These are phyloP conservation scores for Backusella australiensis DNA, from an alignment of 192 early-diverging fungal genomes.

Conservation along the genomic window DNA sequence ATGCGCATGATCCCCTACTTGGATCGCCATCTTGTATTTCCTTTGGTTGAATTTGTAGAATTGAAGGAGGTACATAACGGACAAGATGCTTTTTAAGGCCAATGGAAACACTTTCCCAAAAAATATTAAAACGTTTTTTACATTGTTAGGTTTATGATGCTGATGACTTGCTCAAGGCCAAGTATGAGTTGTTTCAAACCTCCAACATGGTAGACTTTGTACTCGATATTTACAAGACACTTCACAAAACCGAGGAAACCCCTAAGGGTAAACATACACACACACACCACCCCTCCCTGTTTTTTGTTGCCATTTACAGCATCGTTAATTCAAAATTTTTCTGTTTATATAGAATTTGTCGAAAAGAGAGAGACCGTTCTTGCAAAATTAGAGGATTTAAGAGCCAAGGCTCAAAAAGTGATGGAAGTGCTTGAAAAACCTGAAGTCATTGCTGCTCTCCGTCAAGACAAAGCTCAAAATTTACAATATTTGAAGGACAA, in stretches of 20 bases:
- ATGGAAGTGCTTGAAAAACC: slow-evolving; percentile 91
- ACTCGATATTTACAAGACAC: slow-evolving; percentile 77
- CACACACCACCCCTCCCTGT: not conserved
- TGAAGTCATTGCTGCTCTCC: slow-evolving; percentile 82
- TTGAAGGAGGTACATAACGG: slow-evolving; percentile 61
- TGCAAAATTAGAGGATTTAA: slow-evolving; percentile 67
- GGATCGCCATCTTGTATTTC: slow-evolving; percentile 93
- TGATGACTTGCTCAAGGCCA: slow-evolving; percentile 77
- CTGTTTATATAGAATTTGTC: slow-evolving; percentile 48
- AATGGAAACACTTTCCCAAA: not conserved
- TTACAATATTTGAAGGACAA: slow-evolving; percentile 84
- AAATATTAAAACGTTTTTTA: not conserved
- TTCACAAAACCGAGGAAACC: slow-evolving; percentile 72
- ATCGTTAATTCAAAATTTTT: not conserved
- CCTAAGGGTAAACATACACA: slow-evolving; percentile 58
- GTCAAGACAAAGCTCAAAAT: slow-evolving; percentile 94
- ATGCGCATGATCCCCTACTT: slow-evolving; percentile 78
- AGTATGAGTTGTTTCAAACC: slow-evolving; percentile 82
- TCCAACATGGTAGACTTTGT: slow-evolving; percentile 97
- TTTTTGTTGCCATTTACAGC: not conserved
- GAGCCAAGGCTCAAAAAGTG: slow-evolving; percentile 76
- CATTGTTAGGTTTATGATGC: slow-evolving; percentile 70
- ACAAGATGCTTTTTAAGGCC: not conserved
- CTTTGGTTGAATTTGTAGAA: slow-evolving; percentile 86
- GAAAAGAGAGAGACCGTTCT: slow-evolving; percentile 79